These are phyloP conservation scores for Ceratocystis harringtonii DNA, from an alignment of 2,329 filamentous ascomycete species.

Conservation along the genomic window DNA sequence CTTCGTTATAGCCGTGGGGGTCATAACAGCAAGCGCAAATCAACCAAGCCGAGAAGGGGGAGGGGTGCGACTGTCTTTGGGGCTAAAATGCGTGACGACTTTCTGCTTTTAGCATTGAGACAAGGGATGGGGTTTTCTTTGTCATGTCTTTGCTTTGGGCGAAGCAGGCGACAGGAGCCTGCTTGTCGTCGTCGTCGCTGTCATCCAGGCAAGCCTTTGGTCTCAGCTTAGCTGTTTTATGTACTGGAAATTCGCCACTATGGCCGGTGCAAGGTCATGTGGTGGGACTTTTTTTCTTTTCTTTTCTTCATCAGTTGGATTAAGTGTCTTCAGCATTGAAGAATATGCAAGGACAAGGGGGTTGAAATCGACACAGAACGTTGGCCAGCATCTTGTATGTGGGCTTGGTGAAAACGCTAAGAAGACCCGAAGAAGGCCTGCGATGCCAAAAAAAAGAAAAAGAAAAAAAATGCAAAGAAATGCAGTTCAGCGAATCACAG, in stretches of 20 bases:
- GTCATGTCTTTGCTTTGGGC: background rate
- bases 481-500: background rate
- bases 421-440: background rate
- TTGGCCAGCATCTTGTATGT: background rate
- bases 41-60: background rate
- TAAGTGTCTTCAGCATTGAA: background rate
- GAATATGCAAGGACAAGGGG: too few species aligned
- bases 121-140: background rate
- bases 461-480: background rate
- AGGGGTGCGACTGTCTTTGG: background rate
- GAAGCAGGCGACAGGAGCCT: background rate
- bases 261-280: background rate
- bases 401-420: background rate
- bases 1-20: constrained; percentile 1
- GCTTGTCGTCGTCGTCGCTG: too few species aligned
- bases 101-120: background rate
- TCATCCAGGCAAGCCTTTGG: too few species aligned
- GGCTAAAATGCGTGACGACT: background rate
- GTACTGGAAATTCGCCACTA: background rate
- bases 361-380: too few species aligned
- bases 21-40: background rate
- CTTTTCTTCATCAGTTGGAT: background rate
- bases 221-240: background rate
- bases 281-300: background rate
- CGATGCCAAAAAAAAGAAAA: background rate